Conservation (phyloP, 306 rosid genomes). For the Vigna angularis region DNA sequence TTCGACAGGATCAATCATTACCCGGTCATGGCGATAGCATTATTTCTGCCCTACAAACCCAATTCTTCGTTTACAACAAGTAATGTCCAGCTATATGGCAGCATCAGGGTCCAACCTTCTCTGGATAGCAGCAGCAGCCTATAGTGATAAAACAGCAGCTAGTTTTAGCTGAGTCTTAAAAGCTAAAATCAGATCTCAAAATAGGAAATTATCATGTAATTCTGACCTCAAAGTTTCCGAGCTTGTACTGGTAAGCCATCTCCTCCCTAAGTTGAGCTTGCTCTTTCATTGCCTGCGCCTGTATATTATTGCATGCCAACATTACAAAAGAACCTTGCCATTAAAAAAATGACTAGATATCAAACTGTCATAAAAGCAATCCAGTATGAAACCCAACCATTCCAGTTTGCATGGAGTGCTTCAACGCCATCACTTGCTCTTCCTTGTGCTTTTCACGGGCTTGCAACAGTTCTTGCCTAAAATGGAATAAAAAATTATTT, state of each 20-base stretch:
- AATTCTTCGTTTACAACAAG: conserved; percentile 21
- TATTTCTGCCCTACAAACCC: conserved; percentile 23
- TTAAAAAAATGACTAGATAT: background rate
- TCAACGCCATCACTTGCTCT: conserved; percentile 77
- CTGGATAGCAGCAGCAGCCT: conserved; percentile 99
- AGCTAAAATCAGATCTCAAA: background rate
- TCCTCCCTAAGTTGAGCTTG: conserved; percentile 98
- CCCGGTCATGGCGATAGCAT: conserved; percentile 11
- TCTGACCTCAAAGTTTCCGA: conserved; percentile 87
- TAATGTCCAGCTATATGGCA: conserved; percentile 51
- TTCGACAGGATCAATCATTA: conserved; percentile 24
- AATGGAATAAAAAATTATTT: conserved; percentile 28
- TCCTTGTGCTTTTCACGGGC: conserved; percentile 92
- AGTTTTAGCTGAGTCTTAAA: conserved; percentile 28
- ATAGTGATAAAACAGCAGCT: conserved; percentile 28
- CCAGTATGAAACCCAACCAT: conserved; percentile 64
- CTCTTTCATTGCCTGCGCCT: conserved; percentile 99
- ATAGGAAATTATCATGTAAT: conserved; percentile 32
- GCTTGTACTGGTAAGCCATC: conserved; percentile 98
- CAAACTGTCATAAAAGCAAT: conserved; percentile 22
- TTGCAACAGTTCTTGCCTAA: conserved; percentile 76
- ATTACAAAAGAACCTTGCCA: conserved; percentile 12
- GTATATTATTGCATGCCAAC: conserved; percentile 39
- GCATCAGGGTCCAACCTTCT: conserved; percentile 96
- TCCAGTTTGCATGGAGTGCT: conserved; percentile 91